Percentiles rank a stretch among this genome's conserved stretches.
Evolutionary conservation across 2,329 filamentous ascomycete genomes (phyloP).

Genomic region (Saccharata proteae): DNA sequence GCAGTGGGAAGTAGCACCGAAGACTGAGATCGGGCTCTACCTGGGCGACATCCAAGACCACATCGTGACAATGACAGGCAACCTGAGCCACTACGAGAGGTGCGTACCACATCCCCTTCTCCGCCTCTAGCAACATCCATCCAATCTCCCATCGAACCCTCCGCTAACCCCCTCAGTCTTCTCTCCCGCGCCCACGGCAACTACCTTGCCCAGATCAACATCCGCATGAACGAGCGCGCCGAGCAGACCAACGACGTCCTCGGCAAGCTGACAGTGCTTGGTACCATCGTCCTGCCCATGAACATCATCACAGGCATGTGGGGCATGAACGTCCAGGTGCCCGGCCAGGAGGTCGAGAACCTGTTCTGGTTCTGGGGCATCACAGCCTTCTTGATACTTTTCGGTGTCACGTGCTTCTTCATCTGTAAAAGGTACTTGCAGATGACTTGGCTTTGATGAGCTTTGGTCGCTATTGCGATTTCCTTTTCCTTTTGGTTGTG

Average conservation of each 20-base stretch:
- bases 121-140: not conserved
- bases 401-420: constrained; percentile 68
- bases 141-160: not conserved
- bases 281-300: constrained; percentile 95
- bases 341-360: constrained; percentile 75
- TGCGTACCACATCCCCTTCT: constrained; percentile 35
- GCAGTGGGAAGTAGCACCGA: constrained; percentile 89
- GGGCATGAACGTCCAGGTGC: constrained; percentile 98
- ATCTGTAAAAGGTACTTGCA: constrained; percentile 70
- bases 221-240: constrained; percentile 95
- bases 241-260: constrained; percentile 93
- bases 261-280: constrained; percentile 86
- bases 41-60: constrained; percentile 98
- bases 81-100: constrained; percentile 93
- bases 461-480: constrained; percentile 1
- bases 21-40: constrained; percentile 94
- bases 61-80: constrained; percentile 97
- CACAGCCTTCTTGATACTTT: constrained; percentile 63
- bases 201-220: constrained; percentile 98
- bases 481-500: constrained; percentile 1
- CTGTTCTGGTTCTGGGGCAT: constrained; percentile 40
- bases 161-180: constrained; percentile 45
- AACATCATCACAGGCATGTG: constrained; percentile 97
- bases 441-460: constrained; percentile 4
- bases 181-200: constrained; percentile 86